These are phyloP conservation scores for Sphaerulina vaccinii DNA, from an alignment of 2,329 filamentous ascomycete species.

Conservation along the genomic window DNA sequence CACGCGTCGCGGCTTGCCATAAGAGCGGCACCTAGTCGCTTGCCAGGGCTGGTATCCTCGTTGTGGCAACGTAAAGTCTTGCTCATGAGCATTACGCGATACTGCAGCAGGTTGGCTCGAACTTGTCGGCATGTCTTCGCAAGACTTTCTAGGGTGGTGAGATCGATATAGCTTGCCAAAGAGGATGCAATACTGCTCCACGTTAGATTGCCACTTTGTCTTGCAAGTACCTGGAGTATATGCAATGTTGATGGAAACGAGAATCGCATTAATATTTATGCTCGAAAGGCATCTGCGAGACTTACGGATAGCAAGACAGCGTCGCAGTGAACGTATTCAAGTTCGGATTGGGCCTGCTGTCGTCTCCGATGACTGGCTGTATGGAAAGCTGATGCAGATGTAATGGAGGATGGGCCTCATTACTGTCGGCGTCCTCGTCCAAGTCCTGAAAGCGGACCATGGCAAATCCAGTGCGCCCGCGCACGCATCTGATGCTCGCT, in stretches of 20 bases:
- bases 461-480: slow-evolving; percentile 16
- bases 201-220: slow-evolving; percentile 21
- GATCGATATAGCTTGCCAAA: slow-evolving; percentile 74
- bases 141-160: slow-evolving; percentile 82
- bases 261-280: not conserved
- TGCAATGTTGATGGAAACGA: not conserved
- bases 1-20: slow-evolving; percentile 32
- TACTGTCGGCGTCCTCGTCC: slow-evolving; percentile 39
- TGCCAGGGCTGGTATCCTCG: slow-evolving; percentile 58
- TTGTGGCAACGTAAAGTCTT: slow-evolving; percentile 79
- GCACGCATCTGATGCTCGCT: slow-evolving; percentile 16
- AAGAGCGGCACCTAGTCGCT: slow-evolving; percentile 49
- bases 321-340: slow-evolving; percentile 60
- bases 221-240: not conserved
- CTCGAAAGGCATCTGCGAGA: slow-evolving; percentile 21
- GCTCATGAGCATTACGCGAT: slow-evolving; percentile 68
- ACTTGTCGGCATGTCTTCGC: slow-evolving; percentile 79
- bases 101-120: slow-evolving; percentile 73
- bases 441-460: slow-evolving; percentile 49
- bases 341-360: slow-evolving; percentile 51
- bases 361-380: slow-evolving; percentile 24
- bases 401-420: slow-evolving; percentile 30
- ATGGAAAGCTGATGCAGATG: slow-evolving; percentile 22
- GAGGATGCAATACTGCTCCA: slow-evolving; percentile 68
- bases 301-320: slow-evolving; percentile 68